Evolutionary conservation across 208 protist species (phyloP).

Genomic region (Porcisia deanei): DNA sequence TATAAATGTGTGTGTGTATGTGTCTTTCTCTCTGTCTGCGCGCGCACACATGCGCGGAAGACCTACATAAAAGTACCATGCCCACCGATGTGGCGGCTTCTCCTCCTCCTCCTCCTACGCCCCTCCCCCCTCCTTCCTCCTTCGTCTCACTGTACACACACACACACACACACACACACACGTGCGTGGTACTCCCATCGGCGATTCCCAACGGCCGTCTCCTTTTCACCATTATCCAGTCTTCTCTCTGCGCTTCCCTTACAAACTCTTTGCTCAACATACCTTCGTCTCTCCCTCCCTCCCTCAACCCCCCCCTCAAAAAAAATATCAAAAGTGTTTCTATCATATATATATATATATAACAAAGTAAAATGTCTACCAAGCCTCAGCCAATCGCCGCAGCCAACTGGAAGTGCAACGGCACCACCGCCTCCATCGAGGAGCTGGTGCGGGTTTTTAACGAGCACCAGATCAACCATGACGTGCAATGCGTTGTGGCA

Average conservation of each 20-base stretch:
- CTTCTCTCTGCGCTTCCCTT: neutral
- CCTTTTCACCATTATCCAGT: neutral
- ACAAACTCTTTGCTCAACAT: neutral
- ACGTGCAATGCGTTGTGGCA: slow-evolving; percentile 91
- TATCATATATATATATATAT: neutral
- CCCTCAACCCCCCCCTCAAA: no score
- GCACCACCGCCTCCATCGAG: slow-evolving; percentile 66
- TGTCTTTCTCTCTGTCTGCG: neutral
- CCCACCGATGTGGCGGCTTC: neutral
- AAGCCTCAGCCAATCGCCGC: slow-evolving; percentile 92
- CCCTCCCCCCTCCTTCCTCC: neutral
- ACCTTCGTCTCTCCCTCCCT: neutral
- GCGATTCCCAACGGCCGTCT: neutral
- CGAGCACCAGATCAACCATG: slow-evolving; percentile 49
- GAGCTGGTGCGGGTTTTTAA: slow-evolving; percentile 83
- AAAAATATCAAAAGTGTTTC: neutral
- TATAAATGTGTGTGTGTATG: neutral
- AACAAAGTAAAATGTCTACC: slow-evolving; percentile 35
- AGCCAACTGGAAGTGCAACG: slow-evolving; percentile 97
- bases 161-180: neutral
- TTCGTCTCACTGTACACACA: neutral
- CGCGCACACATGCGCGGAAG: neutral
- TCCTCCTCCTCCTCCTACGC: neutral
- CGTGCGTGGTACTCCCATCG: no score
- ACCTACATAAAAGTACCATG: slow-evolving; percentile 5